These are phyloP conservation scores for Closterium sp. DNA, from an alignment of 139 green algal genomes.

Conservation along the genomic window DNA sequence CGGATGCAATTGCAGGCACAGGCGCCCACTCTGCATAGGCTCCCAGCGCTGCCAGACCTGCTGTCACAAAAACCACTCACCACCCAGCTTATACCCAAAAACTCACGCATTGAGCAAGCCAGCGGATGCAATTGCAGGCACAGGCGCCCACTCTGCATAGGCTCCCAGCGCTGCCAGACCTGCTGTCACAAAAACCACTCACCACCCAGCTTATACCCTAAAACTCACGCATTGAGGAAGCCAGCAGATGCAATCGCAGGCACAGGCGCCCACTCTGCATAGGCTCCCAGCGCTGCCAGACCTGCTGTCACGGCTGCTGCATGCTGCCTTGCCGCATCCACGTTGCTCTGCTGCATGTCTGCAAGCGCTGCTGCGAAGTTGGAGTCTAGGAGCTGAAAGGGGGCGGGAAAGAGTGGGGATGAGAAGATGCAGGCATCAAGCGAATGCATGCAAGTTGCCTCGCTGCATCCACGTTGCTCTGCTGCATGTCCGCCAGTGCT, in stretches of 20 bases:
- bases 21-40: slow-evolving; percentile 42
- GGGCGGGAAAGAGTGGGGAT: neutral
- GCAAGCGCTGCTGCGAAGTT: slow-evolving; percentile 6
- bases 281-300: neutral
- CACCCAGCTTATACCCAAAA: too few species aligned
- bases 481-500: neutral
- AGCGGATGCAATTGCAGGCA: neutral
- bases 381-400: slow-evolving; percentile 12
- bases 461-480: neutral
- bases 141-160: slow-evolving; percentile 40
- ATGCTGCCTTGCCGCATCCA: neutral
- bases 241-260: neutral
- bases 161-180: neutral
- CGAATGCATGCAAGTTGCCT: too few species aligned
- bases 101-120: slow-evolving; percentile 18
- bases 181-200: neutral
- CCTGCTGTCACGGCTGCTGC: slow-evolving; percentile 5
- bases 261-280: slow-evolving; percentile 40
- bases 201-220: neutral
- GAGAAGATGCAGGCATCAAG: too few species aligned
- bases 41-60: neutral
- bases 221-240: slow-evolving; percentile 18
- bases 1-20: neutral
- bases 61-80: neutral
- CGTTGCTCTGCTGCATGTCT: slow-evolving; percentile 6